phyloP scores from a whole-genome alignment of 306 rosid species.

The Gynostemma pentaphyllum region DNA sequence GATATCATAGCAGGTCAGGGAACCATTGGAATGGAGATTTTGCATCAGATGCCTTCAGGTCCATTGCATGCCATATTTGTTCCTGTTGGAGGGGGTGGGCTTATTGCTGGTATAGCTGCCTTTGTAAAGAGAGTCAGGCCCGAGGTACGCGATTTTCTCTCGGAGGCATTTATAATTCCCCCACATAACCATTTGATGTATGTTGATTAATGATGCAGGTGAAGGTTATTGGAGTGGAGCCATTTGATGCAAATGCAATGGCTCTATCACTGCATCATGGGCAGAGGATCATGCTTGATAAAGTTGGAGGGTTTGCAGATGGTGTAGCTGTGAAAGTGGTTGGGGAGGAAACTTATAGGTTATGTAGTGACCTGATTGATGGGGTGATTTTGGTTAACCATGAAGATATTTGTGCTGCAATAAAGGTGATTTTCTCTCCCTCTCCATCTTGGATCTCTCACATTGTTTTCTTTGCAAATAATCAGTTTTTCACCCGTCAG shows the following conservation, averaged over 20 bases:
- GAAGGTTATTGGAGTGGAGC: slow-evolving; percentile 91
- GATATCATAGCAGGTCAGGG: slow-evolving; percentile 94
- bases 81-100: slow-evolving; percentile 97
- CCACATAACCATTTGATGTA: too few species aligned
- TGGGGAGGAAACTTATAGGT: slow-evolving; percentile 80
- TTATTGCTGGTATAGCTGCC: slow-evolving; percentile 94
- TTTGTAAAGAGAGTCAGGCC: slow-evolving; percentile 88
- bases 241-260: slow-evolving; percentile 90
- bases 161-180: too few species aligned
- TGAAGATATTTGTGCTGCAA: slow-evolving; percentile 90
- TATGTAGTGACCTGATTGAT: slow-evolving; percentile 77
- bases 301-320: slow-evolving; percentile 93
- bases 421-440: too few species aligned
- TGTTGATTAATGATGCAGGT: slow-evolving; percentile 36
- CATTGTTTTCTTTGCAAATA: too few species aligned
- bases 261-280: slow-evolving; percentile 81
- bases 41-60: slow-evolving; percentile 51
- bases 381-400: slow-evolving; percentile 85
- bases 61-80: slow-evolving; percentile 83
- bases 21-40: slow-evolving; percentile 88
- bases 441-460: too few species aligned
- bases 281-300: slow-evolving; percentile 62
- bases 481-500: too few species aligned
- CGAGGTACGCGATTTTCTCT: slow-evolving; percentile 35
- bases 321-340: slow-evolving; percentile 99